Percentiles rank a stretch among this genome's conserved stretches.
Conservation (phyloP, 352 stramenopile genomes). For the Peronosclerospora sorghi region DNA sequence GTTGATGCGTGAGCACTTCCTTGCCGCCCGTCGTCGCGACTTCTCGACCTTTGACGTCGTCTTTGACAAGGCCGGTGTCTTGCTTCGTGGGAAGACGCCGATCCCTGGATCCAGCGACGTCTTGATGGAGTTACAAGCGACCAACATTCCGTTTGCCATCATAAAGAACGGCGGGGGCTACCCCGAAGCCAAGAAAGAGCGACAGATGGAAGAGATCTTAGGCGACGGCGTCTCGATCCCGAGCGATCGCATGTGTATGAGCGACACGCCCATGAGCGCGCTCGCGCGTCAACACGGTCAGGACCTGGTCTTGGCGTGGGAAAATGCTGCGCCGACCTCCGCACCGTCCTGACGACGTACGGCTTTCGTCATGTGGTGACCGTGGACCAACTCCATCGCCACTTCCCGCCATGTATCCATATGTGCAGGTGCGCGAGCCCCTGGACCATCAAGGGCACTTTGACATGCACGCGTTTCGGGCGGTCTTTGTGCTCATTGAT, state of each 20-base stretch:
- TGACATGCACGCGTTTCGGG: slow-evolving; percentile 37
- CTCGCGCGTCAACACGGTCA: slow-evolving; percentile 52
- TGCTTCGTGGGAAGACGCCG: slow-evolving; percentile 61
- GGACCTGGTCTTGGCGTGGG: slow-evolving; percentile 68
- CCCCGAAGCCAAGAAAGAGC: slow-evolving; percentile 60
- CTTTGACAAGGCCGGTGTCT: slow-evolving; percentile 75
- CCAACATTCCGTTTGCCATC: slow-evolving; percentile 63
- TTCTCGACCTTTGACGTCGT: slow-evolving; percentile 63
- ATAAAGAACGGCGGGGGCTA: slow-evolving; percentile 84
- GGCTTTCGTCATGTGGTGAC: slow-evolving; percentile 79
- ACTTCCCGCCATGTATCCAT: slow-evolving; percentile 78
- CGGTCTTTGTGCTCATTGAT: slow-evolving; percentile 69
- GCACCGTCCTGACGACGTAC: slow-evolving; percentile 60
- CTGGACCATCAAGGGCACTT: slow-evolving; percentile 38
- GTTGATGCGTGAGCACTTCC: background rate
- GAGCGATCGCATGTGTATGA: slow-evolving; percentile 49
- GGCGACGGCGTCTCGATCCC: slow-evolving; percentile 39
- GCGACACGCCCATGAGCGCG: slow-evolving; percentile 72
- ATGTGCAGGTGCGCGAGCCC: slow-evolving; percentile 41
- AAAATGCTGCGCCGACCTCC: slow-evolving; percentile 59
- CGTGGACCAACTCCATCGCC: slow-evolving; percentile 53
- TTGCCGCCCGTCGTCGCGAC: background rate
- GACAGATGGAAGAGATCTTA: slow-evolving; percentile 58
- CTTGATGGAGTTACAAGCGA: slow-evolving; percentile 47
- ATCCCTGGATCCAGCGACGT: slow-evolving; percentile 59